phyloP scores from a whole-genome alignment of 441 rosid species.

The Raphanus hybrid region DNA sequence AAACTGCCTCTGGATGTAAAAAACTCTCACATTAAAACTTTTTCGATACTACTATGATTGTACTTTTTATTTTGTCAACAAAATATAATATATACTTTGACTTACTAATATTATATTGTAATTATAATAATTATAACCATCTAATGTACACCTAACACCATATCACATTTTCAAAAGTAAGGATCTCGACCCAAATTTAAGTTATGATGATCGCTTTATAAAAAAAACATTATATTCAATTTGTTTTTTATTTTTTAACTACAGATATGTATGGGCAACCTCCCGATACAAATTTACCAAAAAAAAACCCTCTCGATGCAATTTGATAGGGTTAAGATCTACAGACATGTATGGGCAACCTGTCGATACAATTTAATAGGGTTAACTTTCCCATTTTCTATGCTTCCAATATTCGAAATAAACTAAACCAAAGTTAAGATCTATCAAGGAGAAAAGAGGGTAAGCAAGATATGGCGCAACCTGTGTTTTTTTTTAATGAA shows the following conservation, averaged over 20 bases:
- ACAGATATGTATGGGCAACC: too few species aligned
- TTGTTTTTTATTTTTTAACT: too few species aligned
- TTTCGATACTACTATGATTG: background rate
- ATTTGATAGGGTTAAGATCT: too few species aligned
- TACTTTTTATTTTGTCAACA: background rate
- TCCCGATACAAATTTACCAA: too few species aligned
- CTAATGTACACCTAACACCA: background rate
- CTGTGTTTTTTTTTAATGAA: conserved; percentile 6
- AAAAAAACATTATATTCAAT: too few species aligned
- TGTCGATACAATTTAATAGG: too few species aligned
- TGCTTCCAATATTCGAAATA: conserved; percentile 25
- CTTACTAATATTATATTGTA: background rate
- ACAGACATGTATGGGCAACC: too few species aligned
- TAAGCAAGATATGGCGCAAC: conserved; percentile 33
- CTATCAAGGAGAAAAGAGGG: background rate
- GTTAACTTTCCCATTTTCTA: background rate
- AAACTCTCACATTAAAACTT: too few species aligned
- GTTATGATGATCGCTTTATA: background rate
- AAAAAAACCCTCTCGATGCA: too few species aligned
- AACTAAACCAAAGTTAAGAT: conserved; percentile 26
- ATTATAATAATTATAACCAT: background rate
- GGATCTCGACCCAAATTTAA: background rate
- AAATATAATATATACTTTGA: background rate
- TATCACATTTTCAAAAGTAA: background rate
- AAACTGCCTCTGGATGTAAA: too few species aligned